phyloP scores from a whole-genome alignment of 768 basidiomycete species.

The Boletales sp. region DNA sequence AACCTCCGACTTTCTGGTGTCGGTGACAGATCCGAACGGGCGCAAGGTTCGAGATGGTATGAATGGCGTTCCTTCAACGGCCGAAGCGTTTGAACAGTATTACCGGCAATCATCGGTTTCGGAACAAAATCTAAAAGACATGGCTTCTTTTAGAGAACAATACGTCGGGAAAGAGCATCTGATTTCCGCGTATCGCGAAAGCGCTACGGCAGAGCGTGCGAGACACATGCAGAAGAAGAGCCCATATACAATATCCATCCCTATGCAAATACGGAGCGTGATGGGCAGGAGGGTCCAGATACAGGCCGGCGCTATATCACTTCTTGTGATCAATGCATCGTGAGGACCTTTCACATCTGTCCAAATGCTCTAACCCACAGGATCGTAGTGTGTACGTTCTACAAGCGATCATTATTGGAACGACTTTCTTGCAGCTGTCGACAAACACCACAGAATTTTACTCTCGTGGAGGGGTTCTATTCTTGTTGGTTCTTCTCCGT shows the following conservation, averaged over 20 bases:
- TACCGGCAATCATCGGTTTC: slow-evolving; percentile 42
- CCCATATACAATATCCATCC: slow-evolving; percentile 48
- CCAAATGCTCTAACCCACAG: background rate
- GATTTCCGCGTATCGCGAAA: slow-evolving; percentile 42
- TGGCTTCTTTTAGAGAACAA: slow-evolving; percentile 43
- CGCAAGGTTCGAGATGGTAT: slow-evolving; percentile 43
- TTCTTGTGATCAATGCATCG: slow-evolving; percentile 31
- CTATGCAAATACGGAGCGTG: slow-evolving; percentile 46
- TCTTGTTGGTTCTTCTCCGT: slow-evolving; percentile 52
- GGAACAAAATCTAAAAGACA: slow-evolving; percentile 42
- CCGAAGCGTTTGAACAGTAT: slow-evolving; percentile 54
- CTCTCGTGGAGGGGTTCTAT: slow-evolving; percentile 80
- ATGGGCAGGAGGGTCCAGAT: slow-evolving; percentile 46
- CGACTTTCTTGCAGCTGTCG: slow-evolving; percentile 45
- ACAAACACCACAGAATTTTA: slow-evolving; percentile 32
- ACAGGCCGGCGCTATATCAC: slow-evolving; percentile 36
- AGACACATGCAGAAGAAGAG: slow-evolving; percentile 41
- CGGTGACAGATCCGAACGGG: slow-evolving; percentile 60
- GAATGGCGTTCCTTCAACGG: slow-evolving; percentile 37
- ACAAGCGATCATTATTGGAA: slow-evolving; percentile 33
- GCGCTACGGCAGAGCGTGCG: slow-evolving; percentile 52
- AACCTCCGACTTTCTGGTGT: slow-evolving; percentile 58
- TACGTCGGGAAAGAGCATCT: slow-evolving; percentile 45
- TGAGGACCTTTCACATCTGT: background rate
- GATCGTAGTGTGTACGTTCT: slow-evolving; percentile 35